phyloP scores from a whole-genome alignment of 805 yeast species.

The Teunomyces barrocoloradensis region DNA sequence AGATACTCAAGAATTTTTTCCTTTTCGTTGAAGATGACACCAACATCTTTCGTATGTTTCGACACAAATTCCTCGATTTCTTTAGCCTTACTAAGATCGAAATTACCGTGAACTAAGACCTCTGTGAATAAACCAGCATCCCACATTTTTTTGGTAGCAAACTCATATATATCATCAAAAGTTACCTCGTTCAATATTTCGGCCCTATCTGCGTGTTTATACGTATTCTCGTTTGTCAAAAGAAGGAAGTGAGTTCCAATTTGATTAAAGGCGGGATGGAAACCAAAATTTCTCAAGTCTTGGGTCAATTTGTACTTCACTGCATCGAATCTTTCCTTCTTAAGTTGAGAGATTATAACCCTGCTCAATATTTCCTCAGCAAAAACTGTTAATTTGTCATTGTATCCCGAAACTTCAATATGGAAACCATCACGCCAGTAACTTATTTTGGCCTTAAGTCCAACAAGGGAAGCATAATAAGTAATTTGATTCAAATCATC shows the following conservation, averaged over 20 bases:
- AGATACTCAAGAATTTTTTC: conserved; percentile 17
- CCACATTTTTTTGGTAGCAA: conserved; percentile 45
- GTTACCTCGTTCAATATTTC: conserved; percentile 42
- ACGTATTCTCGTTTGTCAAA: conserved; percentile 69
- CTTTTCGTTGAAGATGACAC: conserved; percentile 28
- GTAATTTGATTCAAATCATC: conserved; percentile 74
- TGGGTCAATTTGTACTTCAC: conserved; percentile 63
- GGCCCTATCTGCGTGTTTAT: conserved; percentile 62
- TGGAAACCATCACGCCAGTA: conserved; percentile 69
- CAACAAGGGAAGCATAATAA: conserved; percentile 84
- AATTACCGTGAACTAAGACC: conserved; percentile 75
- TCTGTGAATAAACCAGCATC: conserved; percentile 64
- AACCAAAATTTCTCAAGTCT: conserved; percentile 66
- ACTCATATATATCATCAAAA: conserved; percentile 49
- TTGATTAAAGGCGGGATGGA: conserved; percentile 74
- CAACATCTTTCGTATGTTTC: not conserved
- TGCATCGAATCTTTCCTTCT: conserved; percentile 60
- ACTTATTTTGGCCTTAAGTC: conserved; percentile 56
- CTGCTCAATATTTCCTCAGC: conserved; percentile 58
- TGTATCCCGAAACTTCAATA: conserved; percentile 72
- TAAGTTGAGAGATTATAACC: conserved; percentile 49
- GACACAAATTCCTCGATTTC: conserved; percentile 44
- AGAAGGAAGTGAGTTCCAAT: conserved; percentile 60
- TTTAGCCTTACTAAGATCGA: conserved; percentile 50
- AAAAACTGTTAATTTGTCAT: conserved; percentile 70